Percentiles rank a stretch among this genome's conserved stretches.
Evolutionary conservation across 2,329 filamentous ascomycete genomes (phyloP).

Genomic region (Epichloe gansuensis): DNA sequence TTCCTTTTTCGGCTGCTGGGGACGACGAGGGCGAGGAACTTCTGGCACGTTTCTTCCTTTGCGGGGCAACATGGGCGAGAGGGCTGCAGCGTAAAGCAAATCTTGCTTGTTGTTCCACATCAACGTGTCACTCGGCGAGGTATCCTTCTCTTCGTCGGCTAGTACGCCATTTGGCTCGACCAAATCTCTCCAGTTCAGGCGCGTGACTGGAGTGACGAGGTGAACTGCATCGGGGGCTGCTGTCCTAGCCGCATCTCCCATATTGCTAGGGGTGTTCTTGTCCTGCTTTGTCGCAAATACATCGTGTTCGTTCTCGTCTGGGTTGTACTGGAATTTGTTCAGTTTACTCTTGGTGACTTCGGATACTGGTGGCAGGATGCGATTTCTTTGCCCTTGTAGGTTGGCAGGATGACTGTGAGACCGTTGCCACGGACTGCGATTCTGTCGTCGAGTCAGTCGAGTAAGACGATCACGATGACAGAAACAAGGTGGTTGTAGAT

Average conservation of each 20-base stretch:
- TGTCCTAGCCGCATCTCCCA: slow-evolving; percentile 10
- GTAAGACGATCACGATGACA: not conserved
- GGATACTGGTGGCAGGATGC: slow-evolving; percentile 38
- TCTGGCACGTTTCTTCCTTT: slow-evolving; percentile 53
- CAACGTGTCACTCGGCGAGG: slow-evolving; percentile 49
- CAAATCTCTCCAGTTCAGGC: slow-evolving; percentile 46
- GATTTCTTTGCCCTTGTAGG: slow-evolving; percentile 21
- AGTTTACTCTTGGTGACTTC: slow-evolving; percentile 49
- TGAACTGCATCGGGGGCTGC: not conserved
- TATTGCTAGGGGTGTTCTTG: slow-evolving; percentile 4
- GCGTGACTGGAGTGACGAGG: slow-evolving; percentile 34
- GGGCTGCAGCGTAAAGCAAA: slow-evolving; percentile 24
- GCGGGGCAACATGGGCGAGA: slow-evolving; percentile 37
- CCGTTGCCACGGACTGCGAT: slow-evolving; percentile 39
- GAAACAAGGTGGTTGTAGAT: not conserved
- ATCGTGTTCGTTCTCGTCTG: slow-evolving; percentile 10
- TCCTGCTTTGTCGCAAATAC: slow-evolving; percentile 7
- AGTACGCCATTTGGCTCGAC: slow-evolving; percentile 31
- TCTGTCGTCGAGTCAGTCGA: slow-evolving; percentile 13
- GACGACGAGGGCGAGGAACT: slow-evolving; percentile 66
- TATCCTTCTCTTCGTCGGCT: slow-evolving; percentile 31
- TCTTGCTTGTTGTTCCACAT: slow-evolving; percentile 45
- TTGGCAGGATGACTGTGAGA: slow-evolving; percentile 38
- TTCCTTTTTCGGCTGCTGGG: slow-evolving; percentile 37
- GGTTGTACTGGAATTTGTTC: slow-evolving; percentile 38